phyloP scores from a whole-genome alignment of 192 early-diverging fungal genomes.

The Ambispora gerdemannii region DNA sequence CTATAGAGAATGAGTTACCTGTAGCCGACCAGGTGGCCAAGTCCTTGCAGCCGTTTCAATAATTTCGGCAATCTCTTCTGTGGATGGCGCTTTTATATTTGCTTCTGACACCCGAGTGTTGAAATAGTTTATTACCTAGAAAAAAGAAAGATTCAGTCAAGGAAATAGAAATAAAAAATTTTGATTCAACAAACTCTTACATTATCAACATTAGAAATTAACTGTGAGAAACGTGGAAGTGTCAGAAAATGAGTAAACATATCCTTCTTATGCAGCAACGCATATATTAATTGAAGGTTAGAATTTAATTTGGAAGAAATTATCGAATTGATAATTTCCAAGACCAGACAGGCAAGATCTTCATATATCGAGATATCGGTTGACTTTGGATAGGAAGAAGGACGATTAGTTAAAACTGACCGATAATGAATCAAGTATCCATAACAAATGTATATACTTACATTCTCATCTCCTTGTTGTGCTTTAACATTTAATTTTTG shows the following conservation, averaged over 20 bases:
- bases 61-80: constrained; percentile 59
- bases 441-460: too few relatives aligned
- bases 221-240: constrained; percentile 49
- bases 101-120: constrained; percentile 58
- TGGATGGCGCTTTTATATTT: constrained; percentile 60
- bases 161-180: neutral
- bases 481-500: constrained; percentile 50
- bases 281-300: constrained; percentile 70
- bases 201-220: constrained; percentile 63
- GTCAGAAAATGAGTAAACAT: constrained; percentile 57
- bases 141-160: neutral
- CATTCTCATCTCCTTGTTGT: constrained; percentile 41
- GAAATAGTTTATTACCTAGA: constrained; percentile 62
- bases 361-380: constrained; percentile 58
- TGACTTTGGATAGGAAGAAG: too few relatives aligned
- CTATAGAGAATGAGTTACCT: constrained; percentile 29
- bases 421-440: too few relatives aligned
- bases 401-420: too few relatives aligned
- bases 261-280: constrained; percentile 63
- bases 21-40: constrained; percentile 56
- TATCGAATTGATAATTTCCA: constrained; percentile 72
- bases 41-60: constrained; percentile 64
- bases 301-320: constrained; percentile 57
- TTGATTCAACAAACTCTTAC: neutral
- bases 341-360: constrained; percentile 61